Percentiles rank a stretch among this genome's conserved stretches.
Conservation (phyloP, 257 asterid genomes). For the Parsonsia alboflavescens region DNA sequence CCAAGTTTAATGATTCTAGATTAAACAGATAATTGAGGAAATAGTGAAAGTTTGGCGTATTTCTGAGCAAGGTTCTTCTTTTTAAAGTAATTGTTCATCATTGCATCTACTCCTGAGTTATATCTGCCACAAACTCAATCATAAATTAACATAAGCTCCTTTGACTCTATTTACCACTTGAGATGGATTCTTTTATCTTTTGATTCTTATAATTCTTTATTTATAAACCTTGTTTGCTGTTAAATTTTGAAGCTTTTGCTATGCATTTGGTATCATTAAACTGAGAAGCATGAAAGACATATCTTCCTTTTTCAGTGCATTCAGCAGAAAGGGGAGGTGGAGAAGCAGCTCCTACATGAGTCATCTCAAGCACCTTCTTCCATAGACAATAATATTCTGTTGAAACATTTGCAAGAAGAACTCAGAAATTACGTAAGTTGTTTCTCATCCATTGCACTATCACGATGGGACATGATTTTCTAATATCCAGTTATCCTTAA, state of each 20-base stretch:
- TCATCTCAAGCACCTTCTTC: conserved; percentile 51
- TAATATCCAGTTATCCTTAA: background rate
- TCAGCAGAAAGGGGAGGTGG: conserved; percentile 63
- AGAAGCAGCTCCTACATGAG: conserved; percentile 45
- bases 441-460: conserved; percentile 11
- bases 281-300: conserved; percentile 19
- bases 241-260: background rate
- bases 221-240: conserved; percentile 3
- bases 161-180: background rate
- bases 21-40: background rate
- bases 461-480: conserved; percentile 1
- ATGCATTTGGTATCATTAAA: conserved; percentile 2
- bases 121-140: background rate
- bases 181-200: background rate
- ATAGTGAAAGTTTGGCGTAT: background rate
- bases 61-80: background rate
- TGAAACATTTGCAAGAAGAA: conserved; percentile 91
- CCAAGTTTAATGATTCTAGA: background rate
- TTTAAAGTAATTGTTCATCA: background rate
- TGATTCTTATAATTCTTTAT: background rate
- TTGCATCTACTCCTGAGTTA: background rate
- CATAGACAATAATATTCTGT: conserved; percentile 53
- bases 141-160: background rate
- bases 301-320: conserved; percentile 47
- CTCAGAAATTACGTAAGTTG: conserved; percentile 75